Evolutionary conservation across 2,329 filamentous ascomycete genomes (phyloP).

Genomic region (Claviceps digitariae): DNA sequence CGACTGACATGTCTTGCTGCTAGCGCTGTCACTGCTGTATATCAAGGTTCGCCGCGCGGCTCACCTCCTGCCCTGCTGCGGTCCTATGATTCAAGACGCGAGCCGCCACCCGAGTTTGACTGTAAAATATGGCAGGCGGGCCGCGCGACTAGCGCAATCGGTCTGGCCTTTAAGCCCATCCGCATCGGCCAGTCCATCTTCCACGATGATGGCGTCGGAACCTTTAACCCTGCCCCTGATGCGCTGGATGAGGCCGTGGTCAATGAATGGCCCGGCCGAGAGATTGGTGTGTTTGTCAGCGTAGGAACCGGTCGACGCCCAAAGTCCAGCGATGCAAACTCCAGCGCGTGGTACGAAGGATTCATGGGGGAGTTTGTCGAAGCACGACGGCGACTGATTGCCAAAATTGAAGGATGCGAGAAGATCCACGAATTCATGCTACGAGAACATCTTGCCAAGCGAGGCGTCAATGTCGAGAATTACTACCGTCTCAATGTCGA

Average conservation of each 20-base stretch:
- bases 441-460: conserved; percentile 59
- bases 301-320: conserved; percentile 85
- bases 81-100: conserved; percentile 89
- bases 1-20: background rate
- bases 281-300: conserved; percentile 84
- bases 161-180: conserved; percentile 90
- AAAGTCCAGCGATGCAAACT: conserved; percentile 49
- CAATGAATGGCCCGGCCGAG: conserved; percentile 91
- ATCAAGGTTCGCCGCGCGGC: conserved; percentile 64
- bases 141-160: conserved; percentile 82
- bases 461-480: conserved; percentile 73
- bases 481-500: conserved; percentile 97
- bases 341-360: conserved; percentile 82
- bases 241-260: conserved; percentile 79
- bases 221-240: conserved; percentile 79
- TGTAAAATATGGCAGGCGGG: conserved; percentile 97
- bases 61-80: conserved; percentile 62
- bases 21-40: conserved; percentile 81
- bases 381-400: conserved; percentile 67
- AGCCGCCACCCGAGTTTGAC: conserved; percentile 80
- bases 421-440: conserved; percentile 79
- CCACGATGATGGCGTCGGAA: conserved; percentile 81
- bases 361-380: conserved; percentile 90
- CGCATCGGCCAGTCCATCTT: conserved; percentile 88
- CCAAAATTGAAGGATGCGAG: conserved; percentile 93